Evolutionary conservation across 148 eudicot species (phyloP), one percentile per base, ranked within the genome.

Genomic region (Rhododendron kiyosumense): DNA sequence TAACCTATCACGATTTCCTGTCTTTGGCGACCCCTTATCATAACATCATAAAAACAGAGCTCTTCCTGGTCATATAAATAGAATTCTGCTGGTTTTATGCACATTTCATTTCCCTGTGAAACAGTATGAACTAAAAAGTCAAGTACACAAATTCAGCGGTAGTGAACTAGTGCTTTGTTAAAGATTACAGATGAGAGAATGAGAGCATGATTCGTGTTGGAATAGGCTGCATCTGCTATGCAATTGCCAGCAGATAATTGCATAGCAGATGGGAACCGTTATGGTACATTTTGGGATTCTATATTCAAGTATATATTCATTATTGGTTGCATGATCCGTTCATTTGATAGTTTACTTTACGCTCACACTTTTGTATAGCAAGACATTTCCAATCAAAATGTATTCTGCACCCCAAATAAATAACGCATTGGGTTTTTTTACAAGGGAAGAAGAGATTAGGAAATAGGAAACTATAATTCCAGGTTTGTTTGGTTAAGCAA

Each of bases 91-190:
- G 98, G 91, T 88, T 93, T 96, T 83, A 96, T 96, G 89, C 98
- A 93, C 98, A 96, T 92, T 85, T 96, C 98, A 88, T 94, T 96
- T 67, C 98, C 98, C 98, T 96, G 98, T 78, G 83, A 73, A 80
- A 71, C 76, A 32, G 22, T 13, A 85, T n/a, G 28, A 28, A 41
- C 26, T 1, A 48, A 63, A 3, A 22, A 65, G 36, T 24, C 41
- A 77, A 52, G 41, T 49, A 18, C 77, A 38, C 3, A 22, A 18
- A 32, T 30, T 22, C 48, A 54, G 22, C 15, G 49, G 49, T 9
- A 46, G 49, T 46, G 49, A 8, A 30, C 2, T 28, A 14, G 36
- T 69, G 74, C 74, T 69, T 34, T 24, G 71, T 65, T 26, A 26
- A 67, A n/a, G 32, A 71, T 28, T 28, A 38, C 76, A 71, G 76